Evolutionary conservation across 2,329 filamentous ascomycete species (phyloP).

Genomic region (Penicillium paneum): DNA sequence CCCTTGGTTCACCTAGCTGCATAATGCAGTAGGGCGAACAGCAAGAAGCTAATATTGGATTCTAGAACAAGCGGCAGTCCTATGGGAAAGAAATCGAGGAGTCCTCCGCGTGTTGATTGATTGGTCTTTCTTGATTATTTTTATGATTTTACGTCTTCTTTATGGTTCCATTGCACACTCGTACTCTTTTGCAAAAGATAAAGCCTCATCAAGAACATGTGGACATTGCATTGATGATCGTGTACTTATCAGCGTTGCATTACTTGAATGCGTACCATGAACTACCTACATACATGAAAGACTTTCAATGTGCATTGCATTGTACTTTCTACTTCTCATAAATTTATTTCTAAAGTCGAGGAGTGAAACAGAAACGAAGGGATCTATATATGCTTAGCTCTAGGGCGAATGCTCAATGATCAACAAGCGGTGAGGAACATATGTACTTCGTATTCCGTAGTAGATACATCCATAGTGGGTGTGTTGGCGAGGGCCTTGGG

Average conservation of each 20-base stretch:
- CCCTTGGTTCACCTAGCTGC: background rate
- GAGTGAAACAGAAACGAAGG: too few species aligned
- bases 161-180: conserved; percentile 11
- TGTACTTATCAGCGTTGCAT: conserved; percentile 9
- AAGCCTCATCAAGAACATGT: background rate
- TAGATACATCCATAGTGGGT: too few species aligned
- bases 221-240: background rate
- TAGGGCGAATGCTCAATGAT: too few species aligned
- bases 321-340: background rate
- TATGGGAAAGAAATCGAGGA: conserved; percentile 25
- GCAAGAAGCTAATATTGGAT: background rate
- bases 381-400: too few species aligned
- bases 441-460: too few species aligned
- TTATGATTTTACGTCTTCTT: conserved; percentile 15
- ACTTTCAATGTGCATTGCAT: background rate
- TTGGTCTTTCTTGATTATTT: background rate
- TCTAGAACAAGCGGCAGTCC: conserved; percentile 21
- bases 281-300: background rate
- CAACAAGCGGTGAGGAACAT: too few species aligned
- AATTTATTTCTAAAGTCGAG: too few species aligned
- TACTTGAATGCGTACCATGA: background rate
- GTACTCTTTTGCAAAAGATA: background rate
- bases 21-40: background rate
- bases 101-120: conserved; percentile 25
- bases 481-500: too few species aligned